Evolutionary conservation across 495 filamentous ascomycete species (phyloP).

Genomic region (Corynascus novoguineensis): DNA sequence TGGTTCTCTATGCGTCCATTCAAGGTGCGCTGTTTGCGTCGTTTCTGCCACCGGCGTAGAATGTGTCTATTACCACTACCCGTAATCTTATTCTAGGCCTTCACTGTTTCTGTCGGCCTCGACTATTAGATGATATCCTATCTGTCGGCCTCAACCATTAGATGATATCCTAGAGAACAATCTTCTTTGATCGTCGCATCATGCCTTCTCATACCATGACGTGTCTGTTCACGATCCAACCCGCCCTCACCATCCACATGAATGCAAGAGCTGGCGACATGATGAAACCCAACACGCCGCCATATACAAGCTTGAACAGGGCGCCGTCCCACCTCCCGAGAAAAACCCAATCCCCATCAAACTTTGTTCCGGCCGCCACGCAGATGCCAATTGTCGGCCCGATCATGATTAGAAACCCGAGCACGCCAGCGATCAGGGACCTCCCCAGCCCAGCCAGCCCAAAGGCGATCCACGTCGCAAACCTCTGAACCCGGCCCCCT

Average conservation of each 20-base stretch:
- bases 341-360: slow-evolving; percentile 38
- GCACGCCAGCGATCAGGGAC: slow-evolving; percentile 28
- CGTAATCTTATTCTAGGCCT: background rate
- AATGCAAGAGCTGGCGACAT: slow-evolving; percentile 36
- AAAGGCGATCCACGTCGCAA: slow-evolving; percentile 17
- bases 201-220: background rate
- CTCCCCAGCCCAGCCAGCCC: slow-evolving; percentile 20
- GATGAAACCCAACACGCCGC: slow-evolving; percentile 34
- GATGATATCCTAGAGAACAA: too few species aligned
- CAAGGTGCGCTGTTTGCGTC: slow-evolving; percentile 81
- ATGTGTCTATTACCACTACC: background rate
- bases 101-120: too few species aligned
- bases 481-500: too few species aligned
- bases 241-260: slow-evolving; percentile 39
- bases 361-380: slow-evolving; percentile 21
- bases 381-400: slow-evolving; percentile 28
- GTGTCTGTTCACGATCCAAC: slow-evolving; percentile 27
- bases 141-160: too few species aligned
- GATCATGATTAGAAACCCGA: slow-evolving; percentile 24
- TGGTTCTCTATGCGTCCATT: slow-evolving; percentile 74
- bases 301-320: slow-evolving; percentile 41
- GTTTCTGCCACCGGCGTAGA: slow-evolving; percentile 85
- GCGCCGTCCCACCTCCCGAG: slow-evolving; percentile 36
- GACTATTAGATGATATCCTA: too few species aligned
- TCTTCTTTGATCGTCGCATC: too few species aligned